A percentile compares a stretch with the other conserved stretches of the same genome.
Evolutionary conservation across 192 early-diverging fungal genomes (phyloP).

Genomic region (Rhizophagus prolifer): DNA sequence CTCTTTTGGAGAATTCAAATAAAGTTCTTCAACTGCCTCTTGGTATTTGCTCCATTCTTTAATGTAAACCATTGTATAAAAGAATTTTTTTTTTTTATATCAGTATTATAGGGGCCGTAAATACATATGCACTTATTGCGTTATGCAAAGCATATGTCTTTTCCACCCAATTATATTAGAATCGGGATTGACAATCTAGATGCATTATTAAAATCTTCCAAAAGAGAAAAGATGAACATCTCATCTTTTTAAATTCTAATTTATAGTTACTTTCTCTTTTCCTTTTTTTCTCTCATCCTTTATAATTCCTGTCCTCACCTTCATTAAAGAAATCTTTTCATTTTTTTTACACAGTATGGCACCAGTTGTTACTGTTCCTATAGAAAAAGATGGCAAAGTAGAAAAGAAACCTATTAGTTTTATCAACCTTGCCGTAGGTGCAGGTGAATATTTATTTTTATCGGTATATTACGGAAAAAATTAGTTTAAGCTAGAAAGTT

Average conservation of each 20-base stretch:
- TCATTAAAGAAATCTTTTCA: not conserved
- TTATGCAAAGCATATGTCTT: not conserved
- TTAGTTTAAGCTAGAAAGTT: not conserved
- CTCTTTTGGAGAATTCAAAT: conserved; percentile 54
- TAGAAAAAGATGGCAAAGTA: conserved; percentile 27
- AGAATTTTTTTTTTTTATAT: not conserved
- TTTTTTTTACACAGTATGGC: conserved; percentile 9
- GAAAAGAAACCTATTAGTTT: conserved; percentile 87
- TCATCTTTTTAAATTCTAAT: too few relatives aligned
- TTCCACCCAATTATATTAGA: not conserved
- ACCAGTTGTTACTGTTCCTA: not conserved
- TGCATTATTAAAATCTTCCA: not conserved
- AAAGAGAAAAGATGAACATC: too few relatives aligned
- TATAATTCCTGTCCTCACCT: not conserved
- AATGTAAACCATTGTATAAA: conserved; percentile 62
- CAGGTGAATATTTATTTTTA: conserved; percentile 52
- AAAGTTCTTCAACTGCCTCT: conserved; percentile 71
- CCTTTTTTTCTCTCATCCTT: not conserved
- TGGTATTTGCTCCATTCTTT: conserved; percentile 75
- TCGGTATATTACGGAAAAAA: not conserved
- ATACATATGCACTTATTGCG: too few relatives aligned
- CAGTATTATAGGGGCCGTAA: not conserved
- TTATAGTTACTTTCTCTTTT: not conserved
- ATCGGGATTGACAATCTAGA: not conserved
- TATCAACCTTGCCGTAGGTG: conserved; percentile 84